Base-by-base conservation (phyloP, 2,329 filamentous ascomycete genomes). In the Aspergillus clavatus region DNA sequence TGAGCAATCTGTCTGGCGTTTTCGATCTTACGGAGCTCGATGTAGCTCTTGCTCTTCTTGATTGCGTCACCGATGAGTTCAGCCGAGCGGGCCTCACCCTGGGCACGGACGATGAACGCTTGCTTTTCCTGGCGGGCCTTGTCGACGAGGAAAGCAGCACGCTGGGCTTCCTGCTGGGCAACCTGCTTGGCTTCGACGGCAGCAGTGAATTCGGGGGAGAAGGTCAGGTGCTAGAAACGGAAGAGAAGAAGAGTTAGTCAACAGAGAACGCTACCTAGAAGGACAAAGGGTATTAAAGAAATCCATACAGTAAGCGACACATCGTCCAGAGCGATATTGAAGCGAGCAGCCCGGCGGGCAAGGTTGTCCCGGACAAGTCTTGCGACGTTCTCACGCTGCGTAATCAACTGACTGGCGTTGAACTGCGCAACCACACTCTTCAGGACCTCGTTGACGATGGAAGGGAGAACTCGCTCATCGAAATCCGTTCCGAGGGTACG, bases 51-150 rank as follows among this genome's bases (percentile, higher is more conserved):
- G 77, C 81, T 94, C 86, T 97, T 98, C 87, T 97, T 98, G 83
- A 98, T 95, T 51, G 93, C 93, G 42, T 98, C 93, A 72, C 93
- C 93, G 63, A 98, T 96, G 54, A 98, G 84, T 74, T 98, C 90
- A 38, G 93, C 93, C 29, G 93, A 97, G 56, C 93, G 87, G 40
- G 93, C 93, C 76, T 98, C 93, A 89, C 93, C 93, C 82, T 97
- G 93, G 3, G 93, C 93, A 73, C 89, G 89, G 66, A 98, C 93
- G 45, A 98, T 89, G 76, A 90, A 96, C 60, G 93, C 93, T 75
- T 98, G 93, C 79, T 98, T 98, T 80, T 98, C 93, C 74, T 98
- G 93, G 57, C 93, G 85, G 43, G 93, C 93, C 77, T 97, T 96
- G 83, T 98, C 93, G 56, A 98, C 93, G 42, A 98, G 79, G 75